Conservation (phyloP, 805 yeast species). For the Alloascoidea africana region DNA sequence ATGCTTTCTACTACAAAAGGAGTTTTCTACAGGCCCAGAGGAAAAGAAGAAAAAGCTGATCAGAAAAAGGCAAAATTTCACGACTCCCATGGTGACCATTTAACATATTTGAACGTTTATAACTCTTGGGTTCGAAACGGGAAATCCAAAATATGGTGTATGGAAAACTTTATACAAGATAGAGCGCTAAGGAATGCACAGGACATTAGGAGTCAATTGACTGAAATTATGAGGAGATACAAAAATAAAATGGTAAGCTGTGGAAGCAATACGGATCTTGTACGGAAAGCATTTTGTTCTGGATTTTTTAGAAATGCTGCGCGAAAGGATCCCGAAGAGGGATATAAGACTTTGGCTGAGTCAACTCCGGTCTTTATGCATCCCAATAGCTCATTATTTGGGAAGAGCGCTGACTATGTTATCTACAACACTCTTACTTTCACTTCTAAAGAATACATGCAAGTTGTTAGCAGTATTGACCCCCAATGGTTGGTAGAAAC, state of each 20-base stretch:
- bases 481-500: conserved; percentile 60
- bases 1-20: conserved; percentile 77
- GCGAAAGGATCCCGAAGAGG: conserved; percentile 47
- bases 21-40: conserved; percentile 57
- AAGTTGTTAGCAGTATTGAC: conserved; percentile 53
- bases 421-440: conserved; percentile 73
- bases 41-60: conserved; percentile 51
- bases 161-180: conserved; percentile 67
- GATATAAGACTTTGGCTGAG: conserved; percentile 21
- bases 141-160: conserved; percentile 68
- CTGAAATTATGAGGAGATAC: conserved; percentile 24
- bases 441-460: conserved; percentile 82
- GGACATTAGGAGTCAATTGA: conserved; percentile 60
- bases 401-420: conserved; percentile 62
- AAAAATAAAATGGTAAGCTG: conserved; percentile 17
- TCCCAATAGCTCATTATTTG: conserved; percentile 68
- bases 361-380: conserved; percentile 50
- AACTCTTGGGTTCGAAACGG: conserved; percentile 61
- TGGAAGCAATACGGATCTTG: conserved; percentile 15
- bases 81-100: conserved; percentile 58
- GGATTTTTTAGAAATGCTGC: conserved; percentile 64
- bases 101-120: conserved; percentile 60
- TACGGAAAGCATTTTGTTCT: conserved; percentile 42
- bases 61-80: conserved; percentile 40
- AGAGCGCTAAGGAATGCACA: conserved; percentile 52